Conservation (phyloP, 2,329 filamentous ascomycete species). For the Cladosporium velox region DNA sequence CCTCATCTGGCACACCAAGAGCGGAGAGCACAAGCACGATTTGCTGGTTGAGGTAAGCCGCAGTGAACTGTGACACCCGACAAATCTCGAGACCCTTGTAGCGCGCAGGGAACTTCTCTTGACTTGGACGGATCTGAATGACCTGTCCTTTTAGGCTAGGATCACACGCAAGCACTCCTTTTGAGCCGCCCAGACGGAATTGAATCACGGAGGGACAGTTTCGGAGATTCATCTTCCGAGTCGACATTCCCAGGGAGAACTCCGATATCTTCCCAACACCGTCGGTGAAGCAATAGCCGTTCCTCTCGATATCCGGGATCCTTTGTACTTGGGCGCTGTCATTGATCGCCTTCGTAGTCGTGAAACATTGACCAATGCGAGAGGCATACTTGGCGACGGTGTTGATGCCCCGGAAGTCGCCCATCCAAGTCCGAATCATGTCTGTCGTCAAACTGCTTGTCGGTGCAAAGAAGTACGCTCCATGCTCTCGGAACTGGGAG, state of each 20-base stretch:
- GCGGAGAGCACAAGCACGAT: conserved; percentile 81
- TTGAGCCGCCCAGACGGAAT: conserved; percentile 88
- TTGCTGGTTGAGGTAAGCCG: conserved; percentile 84
- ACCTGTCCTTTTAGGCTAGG: conserved; percentile 62
- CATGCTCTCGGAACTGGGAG: conserved; percentile 88
- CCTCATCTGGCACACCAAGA: conserved; percentile 67
- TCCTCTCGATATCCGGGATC: conserved; percentile 69
- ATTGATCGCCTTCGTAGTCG: conserved; percentile 77
- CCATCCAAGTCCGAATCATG: conserved; percentile 84
- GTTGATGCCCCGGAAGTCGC: conserved; percentile 76
- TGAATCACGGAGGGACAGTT: conserved; percentile 78
- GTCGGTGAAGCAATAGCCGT: conserved; percentile 78
- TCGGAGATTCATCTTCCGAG: conserved; percentile 66
- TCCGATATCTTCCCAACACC: conserved; percentile 90
- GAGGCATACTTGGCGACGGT: conserved; percentile 88
- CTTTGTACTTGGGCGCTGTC: conserved; percentile 59
- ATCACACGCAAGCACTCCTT: conserved; percentile 81
- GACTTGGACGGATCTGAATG: conserved; percentile 78
- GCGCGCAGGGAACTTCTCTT: conserved; percentile 78
- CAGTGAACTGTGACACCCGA: conserved; percentile 72
- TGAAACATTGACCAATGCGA: conserved; percentile 91
- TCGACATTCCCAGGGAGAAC: conserved; percentile 72
- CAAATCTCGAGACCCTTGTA: conserved; percentile 82
- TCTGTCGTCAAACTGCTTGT: conserved; percentile 67
- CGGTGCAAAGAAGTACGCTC: conserved; percentile 88